A percentile compares a stretch with the other conserved stretches of the same genome.
Conservation (phyloP, 2,329 filamentous ascomycete genomes). For the Paecilomyces variotii region DNA sequence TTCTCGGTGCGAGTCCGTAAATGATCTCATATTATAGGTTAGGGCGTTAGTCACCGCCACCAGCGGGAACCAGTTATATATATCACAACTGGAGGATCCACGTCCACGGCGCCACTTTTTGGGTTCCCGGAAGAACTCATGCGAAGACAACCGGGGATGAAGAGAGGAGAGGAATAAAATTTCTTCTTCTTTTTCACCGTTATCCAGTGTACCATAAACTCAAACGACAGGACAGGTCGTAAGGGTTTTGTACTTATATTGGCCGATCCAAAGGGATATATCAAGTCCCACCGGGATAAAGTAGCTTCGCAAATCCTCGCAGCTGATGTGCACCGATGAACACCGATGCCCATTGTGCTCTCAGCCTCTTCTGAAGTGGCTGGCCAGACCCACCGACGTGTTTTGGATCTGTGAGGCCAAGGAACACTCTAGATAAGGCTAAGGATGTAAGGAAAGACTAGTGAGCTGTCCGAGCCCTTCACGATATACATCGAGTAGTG, state of each 20-base stretch:
- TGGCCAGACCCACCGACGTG: neutral
- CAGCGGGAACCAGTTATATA: neutral
- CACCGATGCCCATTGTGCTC: neutral
- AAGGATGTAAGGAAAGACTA: neutral
- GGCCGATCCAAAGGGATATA: neutral
- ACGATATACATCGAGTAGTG: neutral
- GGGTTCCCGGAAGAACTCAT: neutral
- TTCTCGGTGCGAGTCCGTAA: neutral
- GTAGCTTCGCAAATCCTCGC: neutral
- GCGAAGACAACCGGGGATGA: neutral
- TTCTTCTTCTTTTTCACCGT: neutral
- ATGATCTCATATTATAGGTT: neutral
- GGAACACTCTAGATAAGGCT: neutral
- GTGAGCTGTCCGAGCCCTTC: neutral
- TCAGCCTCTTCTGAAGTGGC: neutral
- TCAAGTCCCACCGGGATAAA: neutral
- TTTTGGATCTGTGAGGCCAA: neutral
- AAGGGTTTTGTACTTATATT: neutral
- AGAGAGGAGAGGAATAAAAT: neutral
- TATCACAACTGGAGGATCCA: neutral
- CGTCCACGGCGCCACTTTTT: neutral
- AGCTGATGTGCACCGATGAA: neutral
- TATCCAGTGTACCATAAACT: neutral
- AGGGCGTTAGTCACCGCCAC: neutral
- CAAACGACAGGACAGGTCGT: no score